Percentiles rank a stretch among this genome's conserved stretches.
Conservation (phyloP, 1,284 basidiomycete species). For the Heterobasidion parviporum region DNA sequence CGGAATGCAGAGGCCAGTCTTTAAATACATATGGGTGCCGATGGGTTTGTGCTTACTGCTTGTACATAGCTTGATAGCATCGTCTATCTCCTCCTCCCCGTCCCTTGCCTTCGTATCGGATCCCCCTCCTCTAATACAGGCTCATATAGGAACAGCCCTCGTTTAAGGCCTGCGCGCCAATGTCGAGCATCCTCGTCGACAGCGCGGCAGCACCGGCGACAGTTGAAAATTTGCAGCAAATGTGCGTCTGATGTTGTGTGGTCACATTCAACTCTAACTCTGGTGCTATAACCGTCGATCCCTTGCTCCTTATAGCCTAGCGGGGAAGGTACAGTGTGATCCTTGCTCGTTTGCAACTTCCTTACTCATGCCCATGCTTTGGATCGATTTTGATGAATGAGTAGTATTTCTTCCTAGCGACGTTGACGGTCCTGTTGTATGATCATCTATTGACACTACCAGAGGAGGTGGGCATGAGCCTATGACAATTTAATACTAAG, state of each 20-base stretch:
- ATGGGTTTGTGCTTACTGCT: no score
- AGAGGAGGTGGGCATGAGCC: slow-evolving; percentile 5
- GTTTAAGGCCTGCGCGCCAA: no score
- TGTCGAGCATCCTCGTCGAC: background rate
- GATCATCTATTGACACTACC: slow-evolving; percentile 10
- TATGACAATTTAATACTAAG: background rate
- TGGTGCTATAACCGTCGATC: background rate
- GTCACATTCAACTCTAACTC: background rate
- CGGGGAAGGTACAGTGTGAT: slow-evolving; percentile 6
- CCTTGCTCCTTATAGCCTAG: slow-evolving; percentile 1
- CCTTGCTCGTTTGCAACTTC: background rate
- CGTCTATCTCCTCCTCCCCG: no score
- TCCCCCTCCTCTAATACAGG: no score
- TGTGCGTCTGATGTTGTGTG: slow-evolving; percentile 5
- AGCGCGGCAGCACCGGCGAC: background rate
- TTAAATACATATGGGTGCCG: no score
- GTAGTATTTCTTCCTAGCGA: slow-evolving; percentile 12
- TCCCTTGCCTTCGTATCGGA: no score
- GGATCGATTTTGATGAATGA: background rate
- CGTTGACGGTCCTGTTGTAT: slow-evolving; percentile 10
- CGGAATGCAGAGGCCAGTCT: no score
- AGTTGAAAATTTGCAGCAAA: slow-evolving; percentile 7
- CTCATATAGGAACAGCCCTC: no score
- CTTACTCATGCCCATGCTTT: background rate
- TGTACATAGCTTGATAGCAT: no score